These are phyloP conservation scores for Myrmaecium sp. DNA, from an alignment of 2,329 filamentous ascomycete species.

Conservation along the genomic window DNA sequence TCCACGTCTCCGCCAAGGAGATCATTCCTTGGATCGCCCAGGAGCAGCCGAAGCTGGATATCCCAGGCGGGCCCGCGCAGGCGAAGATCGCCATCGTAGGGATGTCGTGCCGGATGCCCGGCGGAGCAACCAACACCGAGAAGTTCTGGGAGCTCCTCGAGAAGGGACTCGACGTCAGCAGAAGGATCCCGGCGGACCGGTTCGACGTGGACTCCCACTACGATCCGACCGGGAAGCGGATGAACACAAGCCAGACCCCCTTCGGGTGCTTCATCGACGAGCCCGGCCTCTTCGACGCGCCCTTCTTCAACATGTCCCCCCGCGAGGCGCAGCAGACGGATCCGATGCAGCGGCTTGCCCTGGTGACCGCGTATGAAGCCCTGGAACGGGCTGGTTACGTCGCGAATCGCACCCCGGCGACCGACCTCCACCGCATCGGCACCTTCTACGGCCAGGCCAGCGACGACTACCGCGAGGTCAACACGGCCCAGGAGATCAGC, in stretches of 20 bases:
- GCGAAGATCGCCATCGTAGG: slow-evolving; percentile 17
- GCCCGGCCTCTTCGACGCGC: slow-evolving; percentile 8
- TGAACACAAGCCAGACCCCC: slow-evolving; percentile 7
- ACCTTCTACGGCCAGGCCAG: slow-evolving; percentile 14
- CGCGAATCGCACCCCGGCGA: slow-evolving; percentile 11
- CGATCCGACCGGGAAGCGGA: slow-evolving; percentile 8
- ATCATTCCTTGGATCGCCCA: slow-evolving; percentile 3
- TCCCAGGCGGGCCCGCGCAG: slow-evolving; percentile 35
- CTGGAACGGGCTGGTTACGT: slow-evolving; percentile 9
- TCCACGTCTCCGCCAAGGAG: slow-evolving; percentile 1
- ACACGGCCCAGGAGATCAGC: slow-evolving; percentile 21
- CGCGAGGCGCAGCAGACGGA: slow-evolving; percentile 9
- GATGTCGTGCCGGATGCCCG: slow-evolving; percentile 11
- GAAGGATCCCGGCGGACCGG: slow-evolving; percentile 14
- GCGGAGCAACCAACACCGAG: slow-evolving; percentile 9
- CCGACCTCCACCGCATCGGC: slow-evolving; percentile 11
- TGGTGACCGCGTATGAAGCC: slow-evolving; percentile 9
- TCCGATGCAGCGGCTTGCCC: slow-evolving; percentile 7
- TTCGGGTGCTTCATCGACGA: slow-evolving; percentile 13
- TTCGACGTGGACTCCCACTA: slow-evolving; percentile 6
- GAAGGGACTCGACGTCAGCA: slow-evolving; percentile 15
- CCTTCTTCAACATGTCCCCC: slow-evolving; percentile 10
- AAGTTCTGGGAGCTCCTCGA: slow-evolving; percentile 21
- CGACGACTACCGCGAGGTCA: slow-evolving; percentile 15
- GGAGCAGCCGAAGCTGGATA: slow-evolving; percentile 17